Conservation (phyloP, 2,329 filamentous ascomycete species). For the Pseudofabraea citricarpa region DNA sequence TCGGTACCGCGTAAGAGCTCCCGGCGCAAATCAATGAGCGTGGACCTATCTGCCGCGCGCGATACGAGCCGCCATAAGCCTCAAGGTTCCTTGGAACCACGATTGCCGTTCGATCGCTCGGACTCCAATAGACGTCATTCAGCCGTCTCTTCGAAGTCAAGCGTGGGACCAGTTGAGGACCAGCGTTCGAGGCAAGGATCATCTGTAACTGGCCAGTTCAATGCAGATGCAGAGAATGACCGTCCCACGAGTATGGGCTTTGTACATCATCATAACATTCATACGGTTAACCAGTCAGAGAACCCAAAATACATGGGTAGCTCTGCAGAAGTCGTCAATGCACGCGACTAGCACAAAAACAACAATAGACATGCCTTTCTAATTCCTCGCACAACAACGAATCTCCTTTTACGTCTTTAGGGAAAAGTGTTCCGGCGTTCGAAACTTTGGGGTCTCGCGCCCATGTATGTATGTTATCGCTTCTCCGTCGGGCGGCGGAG, state of each 20-base stretch:
- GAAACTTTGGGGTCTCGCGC: neutral
- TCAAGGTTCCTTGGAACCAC: conserved; percentile 21
- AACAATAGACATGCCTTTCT: neutral
- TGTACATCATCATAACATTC: conserved; percentile 54
- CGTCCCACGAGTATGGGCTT: conserved; percentile 50
- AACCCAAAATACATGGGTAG: conserved; percentile 45
- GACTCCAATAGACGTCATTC: conserved; percentile 48
- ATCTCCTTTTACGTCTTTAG: neutral
- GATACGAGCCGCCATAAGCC: conserved; percentile 10
- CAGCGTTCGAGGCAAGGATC: conserved; percentile 30
- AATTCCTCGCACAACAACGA: conserved; percentile 2
- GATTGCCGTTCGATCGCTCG: conserved; percentile 53
- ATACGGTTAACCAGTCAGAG: conserved; percentile 45
- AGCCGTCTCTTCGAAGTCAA: conserved; percentile 46
- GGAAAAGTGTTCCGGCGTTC: neutral
- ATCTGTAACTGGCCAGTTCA: conserved; percentile 16
- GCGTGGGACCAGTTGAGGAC: conserved; percentile 42
- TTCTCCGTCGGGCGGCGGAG: too few species aligned
- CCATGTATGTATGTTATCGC: neutral
- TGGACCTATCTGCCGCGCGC: conserved; percentile 14
- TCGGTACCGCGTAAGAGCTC: conserved; percentile 71
- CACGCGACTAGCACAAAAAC: conserved; percentile 5
- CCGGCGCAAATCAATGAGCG: conserved; percentile 40
- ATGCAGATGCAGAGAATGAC: conserved; percentile 36
- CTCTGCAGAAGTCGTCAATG: conserved; percentile 53